These are phyloP conservation scores for sunflower (Helianthus annuus) DNA, from an alignment of 129 eudicot species.

Conservation along the genomic window HanXRQr2.0-SUNRISE NC_035449.2:185811281-185811780, in stretches of 20 bases:
- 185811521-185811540: slow-evolving; percentile 12
- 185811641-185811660: neutral
- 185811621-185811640: neutral
- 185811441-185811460: neutral
- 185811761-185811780: neutral
- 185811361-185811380: slow-evolving; percentile 13
- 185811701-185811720: neutral
- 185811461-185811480: slow-evolving; percentile 19
- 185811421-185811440: slow-evolving; percentile 17
- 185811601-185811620: neutral
- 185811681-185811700: neutral
- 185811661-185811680: neutral
- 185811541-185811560: slow-evolving; percentile 20
- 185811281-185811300: slow-evolving; percentile 9
- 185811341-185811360: slow-evolving; percentile 20
- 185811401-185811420: slow-evolving; percentile 14
- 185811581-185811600: slow-evolving; percentile 12
- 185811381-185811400: slow-evolving; percentile 19
- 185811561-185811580: neutral
- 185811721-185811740: slow-evolving; percentile 8
- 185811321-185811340: slow-evolving; percentile 29
- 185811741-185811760: slow-evolving; percentile 4
- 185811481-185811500: slow-evolving; percentile 26
- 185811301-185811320: slow-evolving; percentile 20
- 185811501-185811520: slow-evolving; percentile 9